Evolutionary conservation across 257 asterid genomes (phyloP).

Genomic region (Plantago ovata): DNA sequence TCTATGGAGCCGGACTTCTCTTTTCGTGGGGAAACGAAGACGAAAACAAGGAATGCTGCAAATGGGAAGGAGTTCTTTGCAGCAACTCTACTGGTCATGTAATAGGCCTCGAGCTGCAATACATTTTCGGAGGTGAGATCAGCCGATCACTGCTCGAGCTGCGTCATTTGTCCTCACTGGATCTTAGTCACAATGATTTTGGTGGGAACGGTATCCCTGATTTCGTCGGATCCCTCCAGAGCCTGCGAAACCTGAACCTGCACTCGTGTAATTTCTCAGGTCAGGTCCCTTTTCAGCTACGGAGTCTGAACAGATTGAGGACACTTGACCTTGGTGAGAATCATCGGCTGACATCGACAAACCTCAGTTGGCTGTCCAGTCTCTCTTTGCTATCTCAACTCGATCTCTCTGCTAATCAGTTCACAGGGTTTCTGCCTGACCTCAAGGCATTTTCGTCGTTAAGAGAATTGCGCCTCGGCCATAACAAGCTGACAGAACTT

Average conservation of each 20-base stretch:
- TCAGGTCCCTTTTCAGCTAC: slow-evolving; percentile 1
- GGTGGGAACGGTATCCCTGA: not conserved
- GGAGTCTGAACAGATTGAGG: slow-evolving; percentile 2
- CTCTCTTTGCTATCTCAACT: slow-evolving; percentile 17
- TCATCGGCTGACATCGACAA: not conserved
- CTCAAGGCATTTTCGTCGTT: slow-evolving; percentile 2
- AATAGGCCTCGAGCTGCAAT: not conserved
- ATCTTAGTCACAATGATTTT: slow-evolving; percentile 24
- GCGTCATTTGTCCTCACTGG: slow-evolving; percentile 27
- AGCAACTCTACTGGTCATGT: slow-evolving; percentile 33
- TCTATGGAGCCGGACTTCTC: slow-evolving; percentile 6
- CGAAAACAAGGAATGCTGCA: slow-evolving; percentile 32
- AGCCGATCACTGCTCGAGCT: slow-evolving; percentile 22
- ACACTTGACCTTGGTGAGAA: not conserved
- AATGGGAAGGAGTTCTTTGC: slow-evolving; percentile 34
- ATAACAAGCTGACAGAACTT: slow-evolving; percentile 15
- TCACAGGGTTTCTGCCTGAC: slow-evolving; percentile 19
- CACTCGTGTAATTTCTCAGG: slow-evolving; percentile 7
- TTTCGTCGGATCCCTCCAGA: not conserved
- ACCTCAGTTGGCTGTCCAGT: slow-evolving; percentile 22
- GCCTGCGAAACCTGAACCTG: not conserved
- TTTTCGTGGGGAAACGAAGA: slow-evolving; percentile 33
- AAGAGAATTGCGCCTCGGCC: not conserved
- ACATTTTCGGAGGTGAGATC: slow-evolving; percentile 24
- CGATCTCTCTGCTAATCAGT: slow-evolving; percentile 13